Base-by-base conservation (phyloP, 345 rosid species). In the Pistacia vera region DNA sequence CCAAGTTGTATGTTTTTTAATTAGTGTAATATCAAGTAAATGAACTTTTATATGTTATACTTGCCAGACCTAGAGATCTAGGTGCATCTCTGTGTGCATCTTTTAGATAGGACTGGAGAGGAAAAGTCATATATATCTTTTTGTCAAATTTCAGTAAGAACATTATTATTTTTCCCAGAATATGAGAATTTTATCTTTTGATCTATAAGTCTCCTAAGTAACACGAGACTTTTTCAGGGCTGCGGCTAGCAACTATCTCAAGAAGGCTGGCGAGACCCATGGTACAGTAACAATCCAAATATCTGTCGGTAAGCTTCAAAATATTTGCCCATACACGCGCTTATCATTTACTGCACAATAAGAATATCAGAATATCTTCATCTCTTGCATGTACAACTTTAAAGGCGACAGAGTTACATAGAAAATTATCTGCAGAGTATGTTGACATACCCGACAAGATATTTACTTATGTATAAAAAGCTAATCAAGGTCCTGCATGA, bases 191-290 rank as follows among this genome's bases (percentile, higher is more conserved):
- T 25, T 63, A 22, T 55, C 13, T 13, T 73, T 51, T 3, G n/a
- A 11, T 62, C 28, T 20, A 63, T 54, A 41, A 1, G 17, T 22
- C 20, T 78, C 17, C 4, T 20, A 33, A 74, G 55, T 52, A 38
- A 51, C 66, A 17, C 12, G 16, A 22, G 11, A 16, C 11, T 41
- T 71, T 78, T 70, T 55, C 92, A 96, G 97, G 90, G 78, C 71
- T 33, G 91, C 79, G 8, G 99, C 97, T 17, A 89, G 95, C 81
- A 76, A 70, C 78, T 91, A 92, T 87, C 94, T 93, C 63, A 85
- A 69, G 78, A 85, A 86, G 72, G 92, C 93, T 2, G 97, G 99
- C 4, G 97, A 92, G 78, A 85, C 78, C 75, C 99, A 91, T 46
- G 98, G 95, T 59, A 88, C 94, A 2, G 97, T 96, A 70, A 77